Evolutionary conservation across 257 asterid species (phyloP).

Genomic region (Nyctanthes arbortristis): DNA sequence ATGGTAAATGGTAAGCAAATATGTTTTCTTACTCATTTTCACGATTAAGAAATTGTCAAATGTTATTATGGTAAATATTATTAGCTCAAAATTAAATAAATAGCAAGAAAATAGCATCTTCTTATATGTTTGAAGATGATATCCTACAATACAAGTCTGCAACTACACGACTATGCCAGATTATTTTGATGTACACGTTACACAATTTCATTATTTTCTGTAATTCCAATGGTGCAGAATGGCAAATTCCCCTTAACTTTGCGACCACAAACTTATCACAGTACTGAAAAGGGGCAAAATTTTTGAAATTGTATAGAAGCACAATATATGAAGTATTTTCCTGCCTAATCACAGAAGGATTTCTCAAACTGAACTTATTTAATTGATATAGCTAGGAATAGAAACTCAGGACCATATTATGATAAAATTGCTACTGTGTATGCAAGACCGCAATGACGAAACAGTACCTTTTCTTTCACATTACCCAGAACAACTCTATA

Average conservation of each 20-base stretch:
- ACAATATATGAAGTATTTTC: too few species aligned
- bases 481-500: slow-evolving; percentile 90
- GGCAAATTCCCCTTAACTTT: not conserved
- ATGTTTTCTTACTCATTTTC: too few species aligned
- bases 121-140: not conserved
- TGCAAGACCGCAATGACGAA: slow-evolving; percentile 17
- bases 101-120: not conserved
- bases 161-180: too few species aligned
- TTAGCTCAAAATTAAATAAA: not conserved
- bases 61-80: too few species aligned
- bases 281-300: too few species aligned
- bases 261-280: not conserved
- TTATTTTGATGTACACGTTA: too few species aligned
- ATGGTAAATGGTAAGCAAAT: too few species aligned
- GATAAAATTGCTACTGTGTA: slow-evolving; percentile 3
- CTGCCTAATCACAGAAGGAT: too few species aligned
- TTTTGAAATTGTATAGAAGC: too few species aligned
- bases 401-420: slow-evolving; percentile 7
- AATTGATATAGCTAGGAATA: not conserved
- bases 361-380: too few species aligned
- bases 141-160: not conserved
- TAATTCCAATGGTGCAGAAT: not conserved
- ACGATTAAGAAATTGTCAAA: too few species aligned
- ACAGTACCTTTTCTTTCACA: slow-evolving; percentile 77
- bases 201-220: not conserved